Percentiles rank a stretch among this genome's conserved stretches.
Evolutionary conservation across 495 filamentous ascomycete species (phyloP).

Genomic region (Umbilicaria muhlenbergii): DNA sequence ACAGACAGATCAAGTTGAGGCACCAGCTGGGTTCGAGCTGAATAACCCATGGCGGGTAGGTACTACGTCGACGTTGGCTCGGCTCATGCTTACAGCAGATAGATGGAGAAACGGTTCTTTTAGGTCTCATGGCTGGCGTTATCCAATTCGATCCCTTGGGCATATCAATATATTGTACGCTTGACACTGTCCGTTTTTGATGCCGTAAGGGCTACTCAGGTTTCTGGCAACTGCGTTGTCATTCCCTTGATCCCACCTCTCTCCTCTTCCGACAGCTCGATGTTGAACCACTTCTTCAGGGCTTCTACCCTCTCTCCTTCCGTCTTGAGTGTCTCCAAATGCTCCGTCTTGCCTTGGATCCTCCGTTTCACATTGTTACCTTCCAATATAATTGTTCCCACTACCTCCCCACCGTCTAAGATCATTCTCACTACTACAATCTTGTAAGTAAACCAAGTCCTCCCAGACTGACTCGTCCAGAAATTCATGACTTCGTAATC

Average conservation of each 20-base stretch:
- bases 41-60: constrained; percentile 90
- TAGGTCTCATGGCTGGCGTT: too few species aligned
- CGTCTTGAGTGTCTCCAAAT: constrained; percentile 30
- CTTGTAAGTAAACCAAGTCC: constrained; percentile 31
- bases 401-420: constrained; percentile 27
- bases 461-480: constrained; percentile 27
- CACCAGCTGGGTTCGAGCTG: constrained; percentile 79
- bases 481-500: constrained; percentile 57
- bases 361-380: constrained; percentile 41
- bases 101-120: constrained; percentile 3
- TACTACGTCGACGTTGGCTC: neutral
- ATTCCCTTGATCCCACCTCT: constrained; percentile 24
- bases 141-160: too few species aligned
- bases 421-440: constrained; percentile 43
- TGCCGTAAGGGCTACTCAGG: too few species aligned
- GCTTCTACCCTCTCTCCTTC: constrained; percentile 34
- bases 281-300: constrained; percentile 33
- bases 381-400: constrained; percentile 45
- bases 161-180: too few species aligned
- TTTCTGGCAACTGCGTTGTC: constrained; percentile 20
- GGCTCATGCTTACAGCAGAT: neutral
- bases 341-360: constrained; percentile 36
- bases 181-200: too few species aligned
- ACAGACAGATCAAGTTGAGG: constrained; percentile 63
- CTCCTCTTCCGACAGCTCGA: constrained; percentile 33